Base-by-base conservation (phyloP, 2,329 filamentous ascomycete genomes). In the Cladosporium oxysporum region DNA sequence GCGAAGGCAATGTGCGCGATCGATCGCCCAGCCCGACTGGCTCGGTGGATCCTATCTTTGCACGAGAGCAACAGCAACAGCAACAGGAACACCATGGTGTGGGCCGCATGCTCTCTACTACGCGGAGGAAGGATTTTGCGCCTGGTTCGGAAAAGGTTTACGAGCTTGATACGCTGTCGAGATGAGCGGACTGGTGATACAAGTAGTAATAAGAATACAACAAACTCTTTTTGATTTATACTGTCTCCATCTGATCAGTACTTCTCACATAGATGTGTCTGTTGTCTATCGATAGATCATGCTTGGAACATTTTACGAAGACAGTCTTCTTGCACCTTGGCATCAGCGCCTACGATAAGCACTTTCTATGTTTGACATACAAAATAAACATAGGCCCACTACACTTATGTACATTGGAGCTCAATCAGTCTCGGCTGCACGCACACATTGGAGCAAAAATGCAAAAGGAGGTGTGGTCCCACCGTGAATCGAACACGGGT, bases 31-130 rank as follows among this genome's bases (percentile, higher is more conserved):
- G 62, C 47, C 62, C 62, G 2, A 59, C 55, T 5, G 62, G 62
- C n/a, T 59, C 55, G 14, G 62, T 65, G 12, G 62, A 65, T 31
- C 62, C 62, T 4, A 65, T 65, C 2, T 59, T 65, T 47, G 61
- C 61, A 14, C 18, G 61, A 2, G 61, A 63, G 28, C 35, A 33
- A 21, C 31, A 41, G 33, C 33, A 55, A 12, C 41, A 47, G n/a
- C 18, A 44, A 23, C 29, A 62, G 60, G 14, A 53, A 12, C 49
- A 55, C 35, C 33, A 23, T 16, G 50, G 50, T 5, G 61, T 63
- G 10, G 33, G 61, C 35, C 31, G 61, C 5, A 29, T 63, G 49
- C 50, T 63, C 7, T 53, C 61, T 29, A 35, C 35, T 11, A 55
- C 61, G 18, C 53, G 37, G 35, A 44, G 50, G 35, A 63, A 41